Percentiles rank a stretch among this genome's conserved stretches.
Evolutionary conservation across 768 basidiomycete genomes (phyloP).

Genomic region (Leccinum imitatum): DNA sequence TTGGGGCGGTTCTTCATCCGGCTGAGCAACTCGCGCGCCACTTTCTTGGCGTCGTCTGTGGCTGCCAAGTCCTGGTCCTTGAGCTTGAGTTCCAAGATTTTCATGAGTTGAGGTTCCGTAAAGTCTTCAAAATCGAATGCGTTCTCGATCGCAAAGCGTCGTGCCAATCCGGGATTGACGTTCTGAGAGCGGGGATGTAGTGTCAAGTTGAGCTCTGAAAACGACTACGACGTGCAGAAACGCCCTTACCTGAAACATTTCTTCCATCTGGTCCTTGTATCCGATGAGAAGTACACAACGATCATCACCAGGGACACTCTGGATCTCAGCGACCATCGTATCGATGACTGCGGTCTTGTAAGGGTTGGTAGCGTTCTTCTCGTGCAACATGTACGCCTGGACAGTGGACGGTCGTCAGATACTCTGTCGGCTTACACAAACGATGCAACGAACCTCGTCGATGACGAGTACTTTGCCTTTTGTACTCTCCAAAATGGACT

Average conservation of each 20-base stretch:
- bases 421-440: neutral
- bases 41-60: conserved; percentile 53
- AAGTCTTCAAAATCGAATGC: conserved; percentile 71
- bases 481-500: conserved; percentile 56
- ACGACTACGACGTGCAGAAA: neutral
- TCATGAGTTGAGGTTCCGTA: conserved; percentile 47
- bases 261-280: conserved; percentile 63
- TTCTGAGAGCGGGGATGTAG: conserved; percentile 41
- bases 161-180: conserved; percentile 66
- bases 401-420: neutral
- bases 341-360: conserved; percentile 73
- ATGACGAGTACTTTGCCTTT: conserved; percentile 70
- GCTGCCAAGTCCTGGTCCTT: conserved; percentile 57
- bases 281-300: conserved; percentile 66
- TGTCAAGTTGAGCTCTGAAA: neutral
- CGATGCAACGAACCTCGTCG: conserved; percentile 50
- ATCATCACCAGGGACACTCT: conserved; percentile 68
- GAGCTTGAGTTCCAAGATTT: conserved; percentile 58
- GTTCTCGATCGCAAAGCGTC: conserved; percentile 68
- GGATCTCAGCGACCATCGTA: conserved; percentile 73
- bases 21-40: conserved; percentile 50
- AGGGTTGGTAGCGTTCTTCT: conserved; percentile 40
- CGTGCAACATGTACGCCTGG: conserved; percentile 73
- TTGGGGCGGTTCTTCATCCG: conserved; percentile 46
- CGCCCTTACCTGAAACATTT: conserved; percentile 68